Base-by-base conservation (phyloP, 352 stramenopile genomes). In the Pythium periplocum region DNA sequence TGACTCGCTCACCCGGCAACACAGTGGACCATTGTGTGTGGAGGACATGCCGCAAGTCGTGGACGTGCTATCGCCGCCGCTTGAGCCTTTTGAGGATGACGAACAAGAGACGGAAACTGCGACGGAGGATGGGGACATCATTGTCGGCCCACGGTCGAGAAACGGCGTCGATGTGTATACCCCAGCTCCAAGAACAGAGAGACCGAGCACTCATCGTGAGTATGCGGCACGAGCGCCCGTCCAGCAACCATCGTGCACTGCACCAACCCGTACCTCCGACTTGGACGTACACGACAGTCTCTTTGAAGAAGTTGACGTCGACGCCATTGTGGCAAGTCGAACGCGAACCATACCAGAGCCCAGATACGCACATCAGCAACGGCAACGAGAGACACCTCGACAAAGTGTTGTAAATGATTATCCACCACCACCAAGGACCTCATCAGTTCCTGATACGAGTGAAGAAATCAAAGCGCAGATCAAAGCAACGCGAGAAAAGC, bases 401-500 rank as follows among this genome's bases (percentile, higher is more conserved):
- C 17, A 26, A 26, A 26, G 17, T 26, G 17, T 26, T 26, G 17
- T 26, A 26, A 26, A 26, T 26, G 17, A 26, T 26, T 26, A 26
- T 26, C 17, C 17, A 26, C 17, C 17, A 26, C 17, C 17, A 26
- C 17, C 17, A 26, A 26, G 17, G 17, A 26, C 17, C 17, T 26
- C 17, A 26, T 26, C 17, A 26, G 17, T 26, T 26, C 17, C 17
- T 8, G 64, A 51, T 71, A 17, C 53, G 60, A 37, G 61, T 26
- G 17, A 26, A 26, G 17, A 26, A 26, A 26, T 26, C 17, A 26
- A 26, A 26, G 17, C 46, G 2, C 58, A 57, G 26, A 95, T 95
- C 36, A 78, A 87, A 55, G 51, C 68, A 10, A 90, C 79, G 11
- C 68, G 84, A 36, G 69, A 83, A 34, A 65, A 77, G 47, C 60